These are phyloP conservation scores for Penicillium chermesinum DNA, from an alignment of 495 filamentous ascomycete genomes.

Conservation along the genomic window DNA sequence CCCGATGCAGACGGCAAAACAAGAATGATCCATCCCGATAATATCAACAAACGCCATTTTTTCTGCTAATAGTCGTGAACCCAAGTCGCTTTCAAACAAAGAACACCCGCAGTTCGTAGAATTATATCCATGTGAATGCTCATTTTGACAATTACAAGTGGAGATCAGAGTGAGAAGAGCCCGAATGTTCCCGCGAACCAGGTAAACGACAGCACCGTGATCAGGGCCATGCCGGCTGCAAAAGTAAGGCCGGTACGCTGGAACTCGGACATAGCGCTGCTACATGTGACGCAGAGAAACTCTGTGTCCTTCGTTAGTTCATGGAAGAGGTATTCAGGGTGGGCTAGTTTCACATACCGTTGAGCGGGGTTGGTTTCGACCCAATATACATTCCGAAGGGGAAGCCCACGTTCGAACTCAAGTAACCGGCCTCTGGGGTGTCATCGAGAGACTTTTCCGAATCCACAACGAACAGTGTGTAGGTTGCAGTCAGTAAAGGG, in stretches of 20 bases:
- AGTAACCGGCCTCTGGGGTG: slow-evolving; percentile 63
- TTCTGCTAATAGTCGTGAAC: slow-evolving; percentile 28
- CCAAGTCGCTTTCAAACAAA: slow-evolving; percentile 18
- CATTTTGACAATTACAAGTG: background rate
- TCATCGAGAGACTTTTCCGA: slow-evolving; percentile 57
- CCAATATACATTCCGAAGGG: slow-evolving; percentile 78
- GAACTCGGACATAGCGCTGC: slow-evolving; percentile 56
- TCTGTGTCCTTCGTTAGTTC: slow-evolving; percentile 32
- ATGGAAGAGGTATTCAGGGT: background rate
- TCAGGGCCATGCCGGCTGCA: slow-evolving; percentile 63
- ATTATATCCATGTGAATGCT: slow-evolving; percentile 22
- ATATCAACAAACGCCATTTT: slow-evolving; percentile 22
- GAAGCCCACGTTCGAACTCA: slow-evolving; percentile 58
- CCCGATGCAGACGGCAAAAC: slow-evolving; percentile 1
- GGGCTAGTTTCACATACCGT: slow-evolving; percentile 40
- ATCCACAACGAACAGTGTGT: slow-evolving; percentile 83
- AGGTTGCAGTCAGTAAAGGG: slow-evolving; percentile 65
- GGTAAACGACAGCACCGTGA: slow-evolving; percentile 79
- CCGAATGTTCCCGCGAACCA: slow-evolving; percentile 78
- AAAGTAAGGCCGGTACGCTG: slow-evolving; percentile 67
- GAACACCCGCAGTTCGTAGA: slow-evolving; percentile 12
- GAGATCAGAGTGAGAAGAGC: slow-evolving; percentile 39
- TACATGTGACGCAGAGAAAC: slow-evolving; percentile 66
- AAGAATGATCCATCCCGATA: slow-evolving; percentile 6
- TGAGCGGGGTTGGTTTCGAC: slow-evolving; percentile 58